Base-by-base conservation (phyloP, 2,329 filamentous ascomycete genomes). In the Microthyrium microscopicum region DNA sequence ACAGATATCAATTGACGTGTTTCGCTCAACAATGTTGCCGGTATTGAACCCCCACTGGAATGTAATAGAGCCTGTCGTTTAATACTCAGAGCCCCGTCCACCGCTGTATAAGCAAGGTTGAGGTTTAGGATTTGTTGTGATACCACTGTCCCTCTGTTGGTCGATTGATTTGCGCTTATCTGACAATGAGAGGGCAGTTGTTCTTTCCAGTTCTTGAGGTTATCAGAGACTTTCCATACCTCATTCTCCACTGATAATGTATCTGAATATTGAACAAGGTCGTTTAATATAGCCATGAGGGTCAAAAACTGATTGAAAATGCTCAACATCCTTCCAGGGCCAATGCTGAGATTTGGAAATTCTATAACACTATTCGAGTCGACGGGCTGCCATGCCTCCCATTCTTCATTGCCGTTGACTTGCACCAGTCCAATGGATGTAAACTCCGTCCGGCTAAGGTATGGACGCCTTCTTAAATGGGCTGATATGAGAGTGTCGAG, bases 381-480 rank as follows among this genome's bases (percentile, higher is more conserved):
- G 9, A 19, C 9, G 11, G 7, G 36, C 47, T 40, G 39, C 77
- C 77, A 83, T 2, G 73, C 70, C 41, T 77, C 71, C 77, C 77
- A 82, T 53, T 82, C 76, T 45, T 82, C 77, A 15, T 76, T 54
- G 2, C 73, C 73, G 42, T 78, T 72, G 48, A 79, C 73, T 18
- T 69, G 61, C 3, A 77, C 55, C 3, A 54, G 50, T 7, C 63
- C 62, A 20, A 62, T 47, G 24, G 52, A 49, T n/a, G 57, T 50
- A 18, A 69, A 48, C 33, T 70, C 63, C 11, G 58, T 55, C 7
- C 52, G 46, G 35, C 54, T 54, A 5, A 75, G 56, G 45, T 68
- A 64, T 2, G 66, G 58, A 7, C 57, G 52, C 21, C 58, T 58
- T n/a, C 60, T 53, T 3, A 72, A 54, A 6, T 64, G 57, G 13